A percentile compares a stretch with the other conserved stretches of the same genome.
Conservation (phyloP, 2,329 filamentous ascomycete species). For the Colletotrichum orbiculare region DNA sequence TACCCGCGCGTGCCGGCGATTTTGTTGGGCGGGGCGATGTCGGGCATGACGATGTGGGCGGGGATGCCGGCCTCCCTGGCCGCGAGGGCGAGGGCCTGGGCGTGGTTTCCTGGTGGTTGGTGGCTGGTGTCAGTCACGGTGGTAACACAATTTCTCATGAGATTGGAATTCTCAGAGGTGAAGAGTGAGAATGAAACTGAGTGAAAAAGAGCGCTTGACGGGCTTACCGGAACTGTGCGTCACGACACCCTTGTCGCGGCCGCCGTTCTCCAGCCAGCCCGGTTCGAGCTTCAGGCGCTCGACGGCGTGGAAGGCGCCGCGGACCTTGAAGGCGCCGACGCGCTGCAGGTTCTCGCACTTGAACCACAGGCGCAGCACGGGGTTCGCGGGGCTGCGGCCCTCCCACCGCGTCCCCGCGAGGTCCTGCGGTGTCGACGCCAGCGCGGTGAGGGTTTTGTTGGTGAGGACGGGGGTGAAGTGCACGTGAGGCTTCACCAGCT, state of each 20-base stretch:
- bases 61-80: conserved; percentile 78
- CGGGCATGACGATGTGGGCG: conserved; percentile 92
- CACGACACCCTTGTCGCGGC: conserved; percentile 77
- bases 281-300: conserved; percentile 72
- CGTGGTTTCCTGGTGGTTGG: conserved; percentile 80
- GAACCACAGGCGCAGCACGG: conserved; percentile 83
- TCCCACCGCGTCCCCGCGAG: conserved; percentile 68
- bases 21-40: conserved; percentile 86
- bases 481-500: conserved; percentile 78
- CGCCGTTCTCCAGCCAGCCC: conserved; percentile 69
- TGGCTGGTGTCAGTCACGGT: not conserved
- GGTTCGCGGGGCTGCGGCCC: conserved; percentile 67
- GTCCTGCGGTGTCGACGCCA: conserved; percentile 79
- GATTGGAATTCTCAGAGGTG: too few relatives aligned
- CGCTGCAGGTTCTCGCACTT: conserved; percentile 96
- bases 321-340: conserved; percentile 91
- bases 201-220: too few relatives aligned
- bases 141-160: conserved; percentile 32
- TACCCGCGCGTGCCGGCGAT: conserved; percentile 84
- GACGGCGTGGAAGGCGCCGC: conserved; percentile 90
- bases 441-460: conserved; percentile 75
- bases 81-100: conserved; percentile 89
- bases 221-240: conserved; percentile 85
- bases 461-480: conserved; percentile 88
- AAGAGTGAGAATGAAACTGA: too few relatives aligned